Percentiles rank a stretch among this genome's conserved stretches.
These are phyloP conservation scores for Macrolepiota albuminosa DNA, from an alignment of 768 basidiomycete species.

Conservation along the genomic window DNA sequence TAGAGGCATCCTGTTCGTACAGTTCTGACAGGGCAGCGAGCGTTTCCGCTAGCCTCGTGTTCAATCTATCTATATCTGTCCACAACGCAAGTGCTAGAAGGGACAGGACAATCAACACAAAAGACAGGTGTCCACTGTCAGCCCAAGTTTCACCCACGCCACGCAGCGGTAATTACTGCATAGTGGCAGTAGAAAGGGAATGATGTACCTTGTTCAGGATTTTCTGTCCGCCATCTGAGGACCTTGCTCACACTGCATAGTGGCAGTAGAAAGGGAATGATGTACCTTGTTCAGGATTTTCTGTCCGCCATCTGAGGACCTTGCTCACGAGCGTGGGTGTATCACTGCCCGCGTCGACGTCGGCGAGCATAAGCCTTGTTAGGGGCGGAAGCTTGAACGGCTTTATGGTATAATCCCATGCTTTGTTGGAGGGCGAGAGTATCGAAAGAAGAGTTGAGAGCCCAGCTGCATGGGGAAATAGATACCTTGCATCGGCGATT, in stretches of 20 bases:
- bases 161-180: background rate
- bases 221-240: constrained; percentile 77
- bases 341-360: constrained; percentile 94
- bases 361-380: constrained; percentile 84
- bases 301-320: constrained; percentile 85
- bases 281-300: constrained; percentile 52
- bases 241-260: constrained; percentile 66
- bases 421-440: constrained; percentile 57
- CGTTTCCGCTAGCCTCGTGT: constrained; percentile 52
- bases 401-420: constrained; percentile 69
- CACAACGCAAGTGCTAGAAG: constrained; percentile 57
- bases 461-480: constrained; percentile 1
- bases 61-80: constrained; percentile 57
- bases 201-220: constrained; percentile 47
- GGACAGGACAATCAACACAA: background rate
- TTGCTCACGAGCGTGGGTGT: constrained; percentile 92
- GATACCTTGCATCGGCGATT: background rate
- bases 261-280: background rate
- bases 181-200: background rate
- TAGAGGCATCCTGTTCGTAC: constrained; percentile 38
- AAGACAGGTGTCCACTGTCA: constrained; percentile 4
- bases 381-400: constrained; percentile 81
- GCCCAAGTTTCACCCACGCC: constrained; percentile 3
- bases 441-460: constrained; percentile 37
- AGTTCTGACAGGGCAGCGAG: constrained; percentile 48